Evolutionary conservation across 2,329 filamentous ascomycete genomes (phyloP).

Genomic region (Sporothrix variecibatus): DNA sequence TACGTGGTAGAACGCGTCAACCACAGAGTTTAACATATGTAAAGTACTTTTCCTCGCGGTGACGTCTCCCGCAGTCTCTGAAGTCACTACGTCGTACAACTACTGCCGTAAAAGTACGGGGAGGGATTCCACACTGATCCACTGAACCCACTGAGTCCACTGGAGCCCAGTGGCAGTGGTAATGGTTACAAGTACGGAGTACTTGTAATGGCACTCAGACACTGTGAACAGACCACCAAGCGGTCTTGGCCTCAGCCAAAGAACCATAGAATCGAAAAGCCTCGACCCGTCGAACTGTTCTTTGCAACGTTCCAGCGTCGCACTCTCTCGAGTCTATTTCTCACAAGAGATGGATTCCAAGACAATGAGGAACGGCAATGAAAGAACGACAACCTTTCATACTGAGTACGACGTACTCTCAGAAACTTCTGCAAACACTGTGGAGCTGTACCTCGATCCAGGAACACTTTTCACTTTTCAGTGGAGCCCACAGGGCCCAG

Average conservation of each 20-base stretch:
- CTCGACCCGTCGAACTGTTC: too few relatives aligned
- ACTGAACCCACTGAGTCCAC: neutral
- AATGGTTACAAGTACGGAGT: too few relatives aligned
- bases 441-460: neutral
- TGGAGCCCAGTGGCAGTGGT: neutral
- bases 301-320: too few relatives aligned
- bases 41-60: neutral
- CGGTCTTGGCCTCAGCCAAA: neutral
- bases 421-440: neutral
- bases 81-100: neutral
- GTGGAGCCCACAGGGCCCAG: neutral
- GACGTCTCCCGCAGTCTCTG: neutral
- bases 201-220: neutral
- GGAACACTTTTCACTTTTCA: conserved; percentile 1
- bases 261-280: neutral
- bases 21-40: neutral
- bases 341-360: neutral
- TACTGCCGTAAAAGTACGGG: conserved; percentile 10
- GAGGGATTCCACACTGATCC: conserved; percentile 3
- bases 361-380: neutral
- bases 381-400: neutral
- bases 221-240: conserved; percentile 3
- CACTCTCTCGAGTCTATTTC: neutral
- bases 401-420: too few relatives aligned
- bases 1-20: conserved; percentile 12